These are phyloP conservation scores for Tetracladium marchalianum DNA, from an alignment of 495 filamentous ascomycete species.

Conservation along the genomic window DNA sequence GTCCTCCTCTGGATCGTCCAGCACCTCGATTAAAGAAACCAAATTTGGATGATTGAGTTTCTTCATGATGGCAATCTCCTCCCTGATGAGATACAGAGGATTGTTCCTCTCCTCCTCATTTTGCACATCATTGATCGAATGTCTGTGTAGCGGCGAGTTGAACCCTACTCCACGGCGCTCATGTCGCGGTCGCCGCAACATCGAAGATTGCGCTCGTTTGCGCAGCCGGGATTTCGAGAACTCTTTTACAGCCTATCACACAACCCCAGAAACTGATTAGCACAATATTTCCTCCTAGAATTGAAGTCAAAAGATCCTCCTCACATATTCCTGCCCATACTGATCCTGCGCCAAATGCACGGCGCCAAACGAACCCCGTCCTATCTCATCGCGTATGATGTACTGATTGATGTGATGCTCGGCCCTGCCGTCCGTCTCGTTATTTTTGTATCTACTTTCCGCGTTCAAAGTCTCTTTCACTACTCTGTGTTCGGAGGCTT, in stretches of 20 bases:
- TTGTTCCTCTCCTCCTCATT: constrained; percentile 55
- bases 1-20: constrained; percentile 93
- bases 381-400: constrained; percentile 89
- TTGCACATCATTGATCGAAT: constrained; percentile 30
- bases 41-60: constrained; percentile 91
- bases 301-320: constrained; percentile 25
- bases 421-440: constrained; percentile 63
- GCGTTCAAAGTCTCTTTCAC: constrained; percentile 94
- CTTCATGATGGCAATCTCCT: constrained; percentile 99
- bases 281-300: neutral
- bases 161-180: constrained; percentile 22
- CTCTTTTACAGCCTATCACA: constrained; percentile 78
- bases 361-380: constrained; percentile 87
- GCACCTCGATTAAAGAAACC: constrained; percentile 83
- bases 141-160: constrained; percentile 18
- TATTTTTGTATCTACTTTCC: constrained; percentile 74
- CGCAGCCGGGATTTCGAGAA: constrained; percentile 89
- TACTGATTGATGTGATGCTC: constrained; percentile 92
- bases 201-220: constrained; percentile 88
- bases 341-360: constrained; percentile 90
- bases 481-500: constrained; percentile 57
- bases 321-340: constrained; percentile 86
- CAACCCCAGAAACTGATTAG: neutral
- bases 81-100: constrained; percentile 78
- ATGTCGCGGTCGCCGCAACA: constrained; percentile 52